A percentile compares a stretch with the other conserved stretches of the same genome.
These are phyloP conservation scores for Leccinum sublutescens DNA, from an alignment of 768 basidiomycete genomes.

Conservation along the genomic window DNA sequence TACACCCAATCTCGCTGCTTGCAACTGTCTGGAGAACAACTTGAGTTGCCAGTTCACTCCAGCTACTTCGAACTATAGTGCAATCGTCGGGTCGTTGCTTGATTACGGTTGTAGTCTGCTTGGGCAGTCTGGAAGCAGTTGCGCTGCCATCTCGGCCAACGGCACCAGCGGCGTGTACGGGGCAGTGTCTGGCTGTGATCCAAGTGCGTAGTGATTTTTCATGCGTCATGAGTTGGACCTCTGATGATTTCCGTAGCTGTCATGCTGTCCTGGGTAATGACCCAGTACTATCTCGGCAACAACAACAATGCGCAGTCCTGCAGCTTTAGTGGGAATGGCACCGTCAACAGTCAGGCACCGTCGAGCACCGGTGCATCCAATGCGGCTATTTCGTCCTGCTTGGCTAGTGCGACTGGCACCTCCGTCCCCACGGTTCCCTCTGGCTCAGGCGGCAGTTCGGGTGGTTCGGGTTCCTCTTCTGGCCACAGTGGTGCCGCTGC, in stretches of 20 bases:
- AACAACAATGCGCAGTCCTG: constrained; percentile 62
- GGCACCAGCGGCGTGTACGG: constrained; percentile 80
- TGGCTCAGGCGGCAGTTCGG: background rate
- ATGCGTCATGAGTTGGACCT: background rate
- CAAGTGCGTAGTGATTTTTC: constrained; percentile 47
- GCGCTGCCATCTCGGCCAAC: constrained; percentile 67
- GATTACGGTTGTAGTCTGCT: constrained; percentile 69
- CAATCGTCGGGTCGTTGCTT: constrained; percentile 57
- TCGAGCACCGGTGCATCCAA: constrained; percentile 47
- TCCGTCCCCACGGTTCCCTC: constrained; percentile 51
- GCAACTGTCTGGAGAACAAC: constrained; percentile 65
- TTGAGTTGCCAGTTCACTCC: constrained; percentile 77
- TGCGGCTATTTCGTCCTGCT: constrained; percentile 63
- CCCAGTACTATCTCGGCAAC: constrained; percentile 66
- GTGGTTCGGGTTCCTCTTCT: constrained; percentile 24
- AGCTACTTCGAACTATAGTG: constrained; percentile 55
- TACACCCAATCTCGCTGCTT: constrained; percentile 81
- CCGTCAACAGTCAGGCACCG: constrained; percentile 59
- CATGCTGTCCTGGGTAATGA: constrained; percentile 83
- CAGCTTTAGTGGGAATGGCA: constrained; percentile 83
- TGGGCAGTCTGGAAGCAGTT: constrained; percentile 57
- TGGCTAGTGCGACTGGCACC: constrained; percentile 60
- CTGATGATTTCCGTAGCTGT: constrained; percentile 44
- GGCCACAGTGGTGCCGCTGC: constrained; percentile 23
- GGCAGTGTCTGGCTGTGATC: constrained; percentile 71